phyloP scores from a whole-genome alignment of 129 eudicot species.

The Artemisia argyi region DNA sequence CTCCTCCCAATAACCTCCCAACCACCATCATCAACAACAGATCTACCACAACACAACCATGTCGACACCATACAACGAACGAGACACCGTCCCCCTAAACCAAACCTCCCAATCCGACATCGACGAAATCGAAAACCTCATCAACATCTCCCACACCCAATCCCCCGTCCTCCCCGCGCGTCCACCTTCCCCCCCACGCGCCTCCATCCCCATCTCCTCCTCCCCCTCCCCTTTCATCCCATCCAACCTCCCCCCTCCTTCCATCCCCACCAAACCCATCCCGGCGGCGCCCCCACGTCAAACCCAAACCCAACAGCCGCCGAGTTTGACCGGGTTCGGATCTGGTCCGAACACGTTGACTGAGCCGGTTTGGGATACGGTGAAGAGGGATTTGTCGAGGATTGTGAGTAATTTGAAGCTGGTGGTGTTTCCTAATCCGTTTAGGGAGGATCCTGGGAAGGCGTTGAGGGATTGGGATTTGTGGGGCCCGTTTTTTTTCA shows the following conservation, averaged over 20 bases:
- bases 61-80: conserved; percentile 32
- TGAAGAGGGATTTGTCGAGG: conserved; percentile 82
- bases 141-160: conserved; percentile 45
- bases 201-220: conserved; percentile 74
- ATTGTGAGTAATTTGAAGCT: conserved; percentile 90
- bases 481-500: conserved; percentile 98
- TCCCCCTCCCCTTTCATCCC: conserved; percentile 71
- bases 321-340: conserved; percentile 53
- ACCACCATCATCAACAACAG: background rate
- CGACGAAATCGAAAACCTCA: conserved; percentile 90
- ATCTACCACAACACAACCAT: conserved; percentile 28
- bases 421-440: conserved; percentile 94
- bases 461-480: conserved; percentile 99
- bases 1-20: background rate
- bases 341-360: conserved; percentile 83
- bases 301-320: background rate
- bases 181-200: conserved; percentile 74
- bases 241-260: conserved; percentile 56
- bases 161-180: conserved; percentile 74
- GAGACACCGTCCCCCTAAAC: conserved; percentile 81
- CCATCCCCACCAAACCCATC: conserved; percentile 22
- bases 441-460: conserved; percentile 92
- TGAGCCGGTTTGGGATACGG: conserved; percentile 97
- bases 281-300: conserved; percentile 15
- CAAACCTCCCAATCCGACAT: conserved; percentile 90